Evolutionary conservation across 495 filamentous ascomycete species (phyloP), one percentile per base, ranked within the genome.

Genomic region (Aspergillus sclerotioniger): DNA sequence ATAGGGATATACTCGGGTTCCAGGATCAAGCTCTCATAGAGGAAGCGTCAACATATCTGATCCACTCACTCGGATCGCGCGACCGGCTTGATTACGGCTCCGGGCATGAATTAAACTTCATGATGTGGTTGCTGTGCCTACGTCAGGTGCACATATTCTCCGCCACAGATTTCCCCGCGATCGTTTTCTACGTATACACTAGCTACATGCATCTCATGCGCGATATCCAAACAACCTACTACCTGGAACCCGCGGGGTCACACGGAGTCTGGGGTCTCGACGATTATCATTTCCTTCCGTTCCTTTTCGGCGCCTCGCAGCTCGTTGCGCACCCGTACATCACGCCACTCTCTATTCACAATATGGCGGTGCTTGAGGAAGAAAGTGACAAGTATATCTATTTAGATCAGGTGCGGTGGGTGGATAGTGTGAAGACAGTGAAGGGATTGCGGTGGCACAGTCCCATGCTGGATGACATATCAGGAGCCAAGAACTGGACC

Each of bases 381-480:
- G 90, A 90, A 58, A 86, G 84, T 3, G 75, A 81, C 56, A 89
- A 91, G 49, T 96, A 87, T 65, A 71, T 98, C 53, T 99, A 99
- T 65, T 82, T 98, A 1, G 87, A 90, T 53, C 93, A 97, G 73
- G 90, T 99, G 29, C 81, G 84, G 29, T 97, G 94, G 75, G 92
- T 98, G 47, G 96, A 96, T 71, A 88, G 85, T 62, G 92, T 95
- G 51, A 99, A 99, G 80, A 96, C 90, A 1, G 94, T 98, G 43
- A 90, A 95, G 61, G 93, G 93, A 9, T 76, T 99, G 61, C 83
- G 95, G 46, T 99, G 94, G 94, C 94, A 98, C 67, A 92, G 89
- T 62, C 94, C 94, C 1, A 97, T 99, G 95, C 80, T 99, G 33
- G 95, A 99, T 67, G 94, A 99, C 68, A 98, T 99, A 57, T 92